Evolutionary conservation across 495 filamentous ascomycete genomes (phyloP), one percentile per base, ranked within the genome.

Genomic region (Amorphotheca resinae): DNA sequence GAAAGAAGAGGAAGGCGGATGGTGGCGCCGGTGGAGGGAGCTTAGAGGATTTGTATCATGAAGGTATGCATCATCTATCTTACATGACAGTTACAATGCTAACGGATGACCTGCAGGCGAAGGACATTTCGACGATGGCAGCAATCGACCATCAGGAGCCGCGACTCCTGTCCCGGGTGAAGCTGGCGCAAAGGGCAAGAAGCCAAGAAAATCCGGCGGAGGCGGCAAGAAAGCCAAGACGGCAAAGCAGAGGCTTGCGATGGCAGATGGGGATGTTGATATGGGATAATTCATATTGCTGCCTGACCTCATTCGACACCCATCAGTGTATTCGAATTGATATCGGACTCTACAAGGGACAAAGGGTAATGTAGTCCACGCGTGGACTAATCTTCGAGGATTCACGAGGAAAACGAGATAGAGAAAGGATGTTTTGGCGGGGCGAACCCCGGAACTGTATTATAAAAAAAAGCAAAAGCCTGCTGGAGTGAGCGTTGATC

Each of bases 11-110:
- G 59, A 72, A 73, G 55, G 53, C 59, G 18, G 64, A 68, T 15
- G 60, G 57, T 23, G 68, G 78, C 40, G 4, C 14, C 9, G 38
- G 38, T n/a, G 35, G 35, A 4, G 70, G 88, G 41, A 89, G 79
- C 55, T 62, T 95, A 65, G 88, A 95, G 63, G 88, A 95, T 57
- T 85, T 95, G 86, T 95, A 95, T 66, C 88, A 95, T 64, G 88
- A 95, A 73, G 88, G 88, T 94, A 65, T 70, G 80, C 66, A 7
- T 5, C 21, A 22, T 36, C 58, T 40, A 59, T 35, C 16, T 36
- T 46, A 55, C 52, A 39, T 55, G 48, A 21, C 11, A 28, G 11
- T 5, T 11, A 30, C 26, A 22, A 37, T 37, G 16, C 36, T 49
- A 39, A 48, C 15, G 26, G 5, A 14, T 49, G 20, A 28, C 23